These are phyloP conservation scores for Vairimorpha necatrix DNA, from an alignment of 371 early-diverging fungal species.

Conservation along the genomic window DNA sequence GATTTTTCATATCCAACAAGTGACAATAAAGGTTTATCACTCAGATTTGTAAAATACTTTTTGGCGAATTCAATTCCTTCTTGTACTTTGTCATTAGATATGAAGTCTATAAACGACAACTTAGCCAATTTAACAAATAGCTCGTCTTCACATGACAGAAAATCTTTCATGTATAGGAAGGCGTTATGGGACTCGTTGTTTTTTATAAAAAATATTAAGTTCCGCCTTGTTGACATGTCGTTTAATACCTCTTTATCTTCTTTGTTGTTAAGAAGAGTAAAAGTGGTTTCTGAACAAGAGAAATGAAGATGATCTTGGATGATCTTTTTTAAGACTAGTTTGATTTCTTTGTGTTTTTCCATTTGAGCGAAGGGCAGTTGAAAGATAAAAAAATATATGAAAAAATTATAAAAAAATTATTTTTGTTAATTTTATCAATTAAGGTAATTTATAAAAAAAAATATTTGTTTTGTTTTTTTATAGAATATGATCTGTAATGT, in stretches of 20 bases:
- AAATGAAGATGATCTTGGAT: not conserved
- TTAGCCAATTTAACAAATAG: not conserved
- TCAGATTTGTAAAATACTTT: not conserved
- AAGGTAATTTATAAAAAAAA: too few relatives aligned
- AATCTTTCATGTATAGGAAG: not conserved
- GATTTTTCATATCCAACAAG: not conserved
- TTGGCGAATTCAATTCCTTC: not conserved
- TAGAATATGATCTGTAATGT: too few relatives aligned
- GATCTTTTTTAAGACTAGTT: not conserved
- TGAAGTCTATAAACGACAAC: not conserved
- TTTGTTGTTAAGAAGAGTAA: not conserved
- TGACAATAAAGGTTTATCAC: not conserved
- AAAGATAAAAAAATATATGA: not conserved
- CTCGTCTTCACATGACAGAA: not conserved
- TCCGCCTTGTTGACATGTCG: not conserved
- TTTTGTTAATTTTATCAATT: too few relatives aligned
- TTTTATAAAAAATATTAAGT: not conserved
- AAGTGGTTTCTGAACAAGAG: not conserved
- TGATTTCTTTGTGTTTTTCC: conserved; percentile 4
- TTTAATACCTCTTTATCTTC: not conserved
- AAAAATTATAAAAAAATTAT: not conserved
- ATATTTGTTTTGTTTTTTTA: too few relatives aligned
- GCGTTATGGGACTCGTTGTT: not conserved
- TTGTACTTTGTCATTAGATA: not conserved
- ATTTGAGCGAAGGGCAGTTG: not conserved